Percentiles rank a stretch among this genome's conserved stretches.
Evolutionary conservation across 2,329 filamentous ascomycete genomes (phyloP).

Genomic region (Colletotrichum graminicola): DNA sequence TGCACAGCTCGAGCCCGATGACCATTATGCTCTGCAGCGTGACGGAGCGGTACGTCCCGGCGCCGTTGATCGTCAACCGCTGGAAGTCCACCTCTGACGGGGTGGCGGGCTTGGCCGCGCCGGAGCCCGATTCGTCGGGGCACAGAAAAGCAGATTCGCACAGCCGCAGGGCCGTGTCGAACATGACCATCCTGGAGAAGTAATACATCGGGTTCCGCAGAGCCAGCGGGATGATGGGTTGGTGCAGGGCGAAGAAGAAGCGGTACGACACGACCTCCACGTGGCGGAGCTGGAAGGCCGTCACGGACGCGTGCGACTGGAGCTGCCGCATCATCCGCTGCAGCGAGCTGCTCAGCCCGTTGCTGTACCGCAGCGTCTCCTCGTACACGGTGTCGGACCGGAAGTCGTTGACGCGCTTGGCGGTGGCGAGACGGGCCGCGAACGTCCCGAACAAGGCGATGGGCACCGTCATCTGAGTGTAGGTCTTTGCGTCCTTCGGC

Average conservation of each 20-base stretch:
- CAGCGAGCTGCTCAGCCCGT: conserved; percentile 57
- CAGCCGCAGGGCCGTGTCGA: conserved; percentile 53
- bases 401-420: conserved; percentile 62
- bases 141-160: conserved; percentile 44
- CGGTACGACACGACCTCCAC: conserved; percentile 60
- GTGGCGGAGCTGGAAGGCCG: conserved; percentile 57
- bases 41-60: conserved; percentile 58
- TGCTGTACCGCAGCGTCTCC: conserved; percentile 60
- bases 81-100: conserved; percentile 48
- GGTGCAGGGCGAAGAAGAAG: conserved; percentile 67
- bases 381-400: conserved; percentile 58
- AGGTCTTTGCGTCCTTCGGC: conserved; percentile 46
- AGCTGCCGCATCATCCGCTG: conserved; percentile 52
- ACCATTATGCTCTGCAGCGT: conserved; percentile 56
- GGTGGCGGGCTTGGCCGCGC: conserved; percentile 4
- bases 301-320: conserved; percentile 44
- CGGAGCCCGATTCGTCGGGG: conserved; percentile 40
- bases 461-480: conserved; percentile 64
- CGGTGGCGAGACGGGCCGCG: conserved; percentile 57
- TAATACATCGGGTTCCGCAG: conserved; percentile 62
- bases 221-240: conserved; percentile 60
- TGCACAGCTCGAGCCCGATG: conserved; percentile 60
- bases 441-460: conserved; percentile 60
- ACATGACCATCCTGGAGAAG: conserved; percentile 64
- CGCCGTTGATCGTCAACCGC: conserved; percentile 55